Conservation (phyloP, 2,329 filamentous ascomycete species). For the Coniochaeta sp. region DNA sequence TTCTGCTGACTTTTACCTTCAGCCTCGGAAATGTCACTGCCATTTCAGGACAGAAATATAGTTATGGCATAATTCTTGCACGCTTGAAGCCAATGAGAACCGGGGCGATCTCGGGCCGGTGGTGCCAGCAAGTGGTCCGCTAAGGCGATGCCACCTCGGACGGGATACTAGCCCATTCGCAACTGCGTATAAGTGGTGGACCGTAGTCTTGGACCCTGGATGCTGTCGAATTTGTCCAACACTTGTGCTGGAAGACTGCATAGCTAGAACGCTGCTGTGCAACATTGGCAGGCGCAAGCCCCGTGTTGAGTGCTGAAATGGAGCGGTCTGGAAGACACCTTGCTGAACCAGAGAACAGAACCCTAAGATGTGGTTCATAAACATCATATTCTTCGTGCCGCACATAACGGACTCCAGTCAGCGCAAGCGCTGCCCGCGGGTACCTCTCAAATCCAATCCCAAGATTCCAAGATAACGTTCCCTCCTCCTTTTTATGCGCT, state of each 20-base stretch:
- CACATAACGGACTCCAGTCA: not conserved
- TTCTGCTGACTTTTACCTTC: not conserved
- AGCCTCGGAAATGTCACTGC: not conserved
- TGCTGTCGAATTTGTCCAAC: too few species aligned
- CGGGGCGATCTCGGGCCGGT: not conserved
- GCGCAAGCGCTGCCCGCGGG: not conserved
- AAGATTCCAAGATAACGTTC: too few species aligned
- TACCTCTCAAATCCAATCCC: not conserved
- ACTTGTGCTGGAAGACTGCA: too few species aligned
- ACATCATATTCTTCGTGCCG: not conserved
- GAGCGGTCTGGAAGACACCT: too few species aligned
- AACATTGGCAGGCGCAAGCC: not conserved
- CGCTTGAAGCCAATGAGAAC: not conserved
- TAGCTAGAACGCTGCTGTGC: not conserved
- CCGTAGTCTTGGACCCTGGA: not conserved
- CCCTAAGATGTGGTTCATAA: not conserved
- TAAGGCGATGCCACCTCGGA: not conserved
- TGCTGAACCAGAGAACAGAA: too few species aligned
- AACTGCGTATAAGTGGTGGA: not conserved
- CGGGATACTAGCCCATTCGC: not conserved
- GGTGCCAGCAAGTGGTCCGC: not conserved
- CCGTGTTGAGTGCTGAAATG: too few species aligned
- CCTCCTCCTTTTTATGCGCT: too few species aligned
- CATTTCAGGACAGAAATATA: not conserved
- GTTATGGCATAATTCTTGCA: not conserved